These are phyloP conservation scores for Neurospora sp. DNA, from an alignment of 495 filamentous ascomycete species.

Conservation along the genomic window DNA sequence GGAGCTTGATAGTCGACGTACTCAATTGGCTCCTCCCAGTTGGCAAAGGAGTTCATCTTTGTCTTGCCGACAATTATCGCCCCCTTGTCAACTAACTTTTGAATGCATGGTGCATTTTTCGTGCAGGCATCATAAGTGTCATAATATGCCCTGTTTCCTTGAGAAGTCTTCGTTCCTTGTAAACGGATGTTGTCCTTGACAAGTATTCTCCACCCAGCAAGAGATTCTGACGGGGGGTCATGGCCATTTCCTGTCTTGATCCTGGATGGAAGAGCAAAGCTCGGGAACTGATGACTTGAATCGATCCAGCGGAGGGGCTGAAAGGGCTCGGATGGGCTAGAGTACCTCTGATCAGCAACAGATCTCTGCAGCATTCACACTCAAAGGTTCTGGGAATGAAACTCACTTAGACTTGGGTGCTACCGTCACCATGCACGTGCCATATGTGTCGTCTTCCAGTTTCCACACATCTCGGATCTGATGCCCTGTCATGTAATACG, in stretches of 20 bases:
- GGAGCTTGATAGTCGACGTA: slow-evolving; percentile 44
- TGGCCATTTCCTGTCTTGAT: background rate
- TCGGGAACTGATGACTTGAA: background rate
- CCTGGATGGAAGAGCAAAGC: background rate
- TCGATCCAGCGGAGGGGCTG: background rate
- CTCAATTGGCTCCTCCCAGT: slow-evolving; percentile 44
- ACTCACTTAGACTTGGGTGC: background rate
- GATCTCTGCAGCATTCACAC: background rate
- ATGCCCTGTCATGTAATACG: background rate
- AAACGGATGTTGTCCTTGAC: slow-evolving; percentile 56
- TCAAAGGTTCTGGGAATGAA: background rate
- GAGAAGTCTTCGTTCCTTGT: slow-evolving; percentile 41
- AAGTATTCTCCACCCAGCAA: background rate
- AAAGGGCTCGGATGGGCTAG: background rate
- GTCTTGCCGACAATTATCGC: slow-evolving; percentile 50
- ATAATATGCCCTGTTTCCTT: slow-evolving; percentile 48
- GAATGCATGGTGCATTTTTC: slow-evolving; percentile 36
- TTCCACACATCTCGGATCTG: background rate
- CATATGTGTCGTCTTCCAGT: background rate
- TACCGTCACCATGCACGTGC: background rate
- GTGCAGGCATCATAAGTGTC: slow-evolving; percentile 38
- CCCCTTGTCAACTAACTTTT: slow-evolving; percentile 48
- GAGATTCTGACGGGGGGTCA: background rate
- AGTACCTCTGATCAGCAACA: background rate
- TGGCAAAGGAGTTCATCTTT: slow-evolving; percentile 50